phyloP scores from a whole-genome alignment of 2,329 filamentous ascomycete genomes.

The Xylaria sp. region DNA sequence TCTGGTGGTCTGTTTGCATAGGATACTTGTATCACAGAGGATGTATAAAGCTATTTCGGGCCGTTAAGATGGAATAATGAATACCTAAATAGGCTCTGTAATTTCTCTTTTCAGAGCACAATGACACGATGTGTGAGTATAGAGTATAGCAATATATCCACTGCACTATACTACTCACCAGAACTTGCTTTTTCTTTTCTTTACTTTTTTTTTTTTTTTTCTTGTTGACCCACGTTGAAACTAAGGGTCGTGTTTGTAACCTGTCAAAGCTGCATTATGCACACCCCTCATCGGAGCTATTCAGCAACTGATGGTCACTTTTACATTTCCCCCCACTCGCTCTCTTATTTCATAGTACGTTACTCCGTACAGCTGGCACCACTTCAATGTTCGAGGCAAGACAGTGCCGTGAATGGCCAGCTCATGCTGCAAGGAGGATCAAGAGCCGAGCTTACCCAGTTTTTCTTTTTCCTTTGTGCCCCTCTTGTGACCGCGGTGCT shows the following conservation, averaged over 20 bases:
- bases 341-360: slow-evolving; percentile 16
- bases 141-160: neutral
- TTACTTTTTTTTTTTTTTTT: too few species aligned
- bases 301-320: slow-evolving; percentile 29
- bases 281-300: slow-evolving; percentile 41
- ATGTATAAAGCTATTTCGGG: slow-evolving; percentile 1
- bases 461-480: slow-evolving; percentile 17
- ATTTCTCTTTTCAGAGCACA: slow-evolving; percentile 28
- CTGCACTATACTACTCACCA: slow-evolving; percentile 6
- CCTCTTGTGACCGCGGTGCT: slow-evolving; percentile 14
- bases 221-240: slow-evolving; percentile 23
- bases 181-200: slow-evolving; percentile 29
- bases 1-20: neutral
- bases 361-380: slow-evolving; percentile 13
- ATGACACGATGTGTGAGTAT: slow-evolving; percentile 14
- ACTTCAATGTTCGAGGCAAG: slow-evolving; percentile 14
- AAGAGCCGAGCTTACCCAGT: slow-evolving; percentile 24
- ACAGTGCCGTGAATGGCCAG: slow-evolving; percentile 25
- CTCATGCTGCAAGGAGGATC: slow-evolving; percentile 30
- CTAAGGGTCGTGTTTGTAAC: slow-evolving; percentile 33
- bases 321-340: slow-evolving; percentile 16
- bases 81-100: slow-evolving; percentile 15
- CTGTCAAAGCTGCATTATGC: slow-evolving; percentile 43
- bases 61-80: neutral
- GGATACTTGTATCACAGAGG: neutral